These are phyloP conservation scores for Yamadazyma olivae DNA, from an alignment of 805 yeast species.

Conservation along the genomic window DNA sequence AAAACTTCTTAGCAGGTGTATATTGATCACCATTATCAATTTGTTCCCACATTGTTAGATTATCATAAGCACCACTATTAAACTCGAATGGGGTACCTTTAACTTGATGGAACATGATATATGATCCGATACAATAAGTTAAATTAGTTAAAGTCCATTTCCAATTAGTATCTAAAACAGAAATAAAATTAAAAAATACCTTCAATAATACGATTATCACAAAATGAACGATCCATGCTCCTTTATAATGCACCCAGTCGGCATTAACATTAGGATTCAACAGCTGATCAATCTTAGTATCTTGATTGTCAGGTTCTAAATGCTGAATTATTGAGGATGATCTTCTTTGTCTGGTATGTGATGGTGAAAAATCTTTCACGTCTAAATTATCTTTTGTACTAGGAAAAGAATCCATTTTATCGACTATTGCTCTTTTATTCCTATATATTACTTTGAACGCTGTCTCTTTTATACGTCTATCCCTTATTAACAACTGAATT, in stretches of 20 bases:
- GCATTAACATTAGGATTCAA: constrained; percentile 89
- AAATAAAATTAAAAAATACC: constrained; percentile 72
- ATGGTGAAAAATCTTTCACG: constrained; percentile 18
- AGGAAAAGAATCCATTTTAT: constrained; percentile 9
- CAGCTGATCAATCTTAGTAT: constrained; percentile 88
- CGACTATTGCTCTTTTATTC: not conserved
- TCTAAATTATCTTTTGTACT: constrained; percentile 8
- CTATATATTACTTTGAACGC: not conserved
- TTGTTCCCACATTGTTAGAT: constrained; percentile 98
- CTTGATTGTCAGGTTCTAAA: constrained; percentile 88
- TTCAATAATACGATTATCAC: constrained; percentile 76
- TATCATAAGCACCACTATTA: constrained; percentile 94
- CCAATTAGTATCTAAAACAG: constrained; percentile 78
- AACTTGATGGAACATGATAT: constrained; percentile 93
- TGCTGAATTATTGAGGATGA: constrained; percentile 89
- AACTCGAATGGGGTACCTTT: constrained; percentile 98
- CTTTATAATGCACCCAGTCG: constrained; percentile 93
- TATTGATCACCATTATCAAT: constrained; percentile 93
- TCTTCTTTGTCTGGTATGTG: constrained; percentile 53
- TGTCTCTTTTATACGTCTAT: no score
- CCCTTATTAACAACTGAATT: no score
- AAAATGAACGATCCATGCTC: constrained; percentile 93
- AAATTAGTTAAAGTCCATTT: constrained; percentile 93
- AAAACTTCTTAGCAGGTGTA: constrained; percentile 92
- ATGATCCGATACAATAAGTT: constrained; percentile 86